Evolutionary conservation across 768 basidiomycete genomes (phyloP).

Genomic region (Cyathus striatus): DNA sequence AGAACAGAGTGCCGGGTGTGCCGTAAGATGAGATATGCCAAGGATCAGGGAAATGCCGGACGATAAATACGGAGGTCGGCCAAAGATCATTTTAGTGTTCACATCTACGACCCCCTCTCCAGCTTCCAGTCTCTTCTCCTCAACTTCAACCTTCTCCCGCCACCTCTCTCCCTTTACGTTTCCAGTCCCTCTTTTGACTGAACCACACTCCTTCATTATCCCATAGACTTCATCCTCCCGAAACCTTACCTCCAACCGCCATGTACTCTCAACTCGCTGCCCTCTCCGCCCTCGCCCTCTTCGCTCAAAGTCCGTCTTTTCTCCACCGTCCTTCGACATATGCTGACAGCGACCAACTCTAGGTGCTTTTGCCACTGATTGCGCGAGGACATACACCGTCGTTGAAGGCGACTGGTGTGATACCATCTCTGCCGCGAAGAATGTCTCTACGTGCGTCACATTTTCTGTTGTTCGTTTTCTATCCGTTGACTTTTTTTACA

Average conservation of each 20-base stretch:
- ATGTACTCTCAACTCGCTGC: too few species aligned
- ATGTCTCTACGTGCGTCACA: conserved; percentile 54
- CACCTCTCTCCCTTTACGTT: neutral
- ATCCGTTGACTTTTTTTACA: conserved; percentile 16
- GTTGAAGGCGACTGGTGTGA: conserved; percentile 60
- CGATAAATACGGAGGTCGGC: too few species aligned
- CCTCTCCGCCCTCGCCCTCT: conserved; percentile 41
- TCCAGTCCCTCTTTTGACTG: neutral
- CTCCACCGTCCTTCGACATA: neutral
- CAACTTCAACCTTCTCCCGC: neutral
- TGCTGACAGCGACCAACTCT: conserved; percentile 1
- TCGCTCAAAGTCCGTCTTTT: conserved; percentile 35
- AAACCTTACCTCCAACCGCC: conserved; percentile 21
- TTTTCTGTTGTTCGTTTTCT: conserved; percentile 1
- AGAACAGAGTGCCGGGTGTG: too few species aligned
- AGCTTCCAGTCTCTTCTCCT: neutral
- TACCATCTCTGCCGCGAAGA: conserved; percentile 53
- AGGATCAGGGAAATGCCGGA: too few species aligned
- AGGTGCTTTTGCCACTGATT: conserved; percentile 33
- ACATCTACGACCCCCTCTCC: neutral
- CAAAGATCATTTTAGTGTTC: too few species aligned
- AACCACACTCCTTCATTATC: neutral
- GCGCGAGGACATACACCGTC: conserved; percentile 61
- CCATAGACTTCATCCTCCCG: conserved; percentile 11
- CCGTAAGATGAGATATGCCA: too few species aligned